A percentile compares a stretch with the other conserved stretches of the same genome.
Evolutionary conservation across 345 rosid genomes (phyloP).

Genomic region (Eucalyptus coolabah): DNA sequence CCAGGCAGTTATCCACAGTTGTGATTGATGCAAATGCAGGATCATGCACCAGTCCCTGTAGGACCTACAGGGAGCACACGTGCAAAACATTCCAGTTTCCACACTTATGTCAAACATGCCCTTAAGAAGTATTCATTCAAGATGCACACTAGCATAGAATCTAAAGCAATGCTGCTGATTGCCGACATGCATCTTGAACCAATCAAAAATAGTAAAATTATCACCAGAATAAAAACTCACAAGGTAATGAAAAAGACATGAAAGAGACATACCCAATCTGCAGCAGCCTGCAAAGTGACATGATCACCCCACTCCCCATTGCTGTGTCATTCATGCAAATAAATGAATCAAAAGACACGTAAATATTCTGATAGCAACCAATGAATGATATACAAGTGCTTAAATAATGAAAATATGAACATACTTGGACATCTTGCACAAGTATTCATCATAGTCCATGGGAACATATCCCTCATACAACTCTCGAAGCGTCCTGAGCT

Average conservation of each 20-base stretch:
- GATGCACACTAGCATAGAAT: not conserved
- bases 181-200: not conserved
- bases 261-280: conserved; percentile 23
- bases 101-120: not conserved
- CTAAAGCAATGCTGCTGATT: not conserved
- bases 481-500: conserved; percentile 32
- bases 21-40: not conserved
- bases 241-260: not conserved
- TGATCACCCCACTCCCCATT: conserved; percentile 49
- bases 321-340: conserved; percentile 1
- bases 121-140: not conserved
- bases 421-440: conserved; percentile 51
- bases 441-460: conserved; percentile 54
- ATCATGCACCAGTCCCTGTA: not conserved
- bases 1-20: not conserved
- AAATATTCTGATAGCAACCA: not conserved
- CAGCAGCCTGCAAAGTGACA: conserved; percentile 45
- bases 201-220: not conserved
- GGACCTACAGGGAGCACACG: not conserved
- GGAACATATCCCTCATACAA: conserved; percentile 72
- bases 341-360: not conserved
- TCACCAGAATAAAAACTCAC: not conserved
- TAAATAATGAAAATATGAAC: not conserved
- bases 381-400: not conserved
- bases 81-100: not conserved